A percentile compares a stretch with the other conserved stretches of the same genome.
phyloP scores from a whole-genome alignment of 768 basidiomycete genomes.

The Mycena metata region DNA sequence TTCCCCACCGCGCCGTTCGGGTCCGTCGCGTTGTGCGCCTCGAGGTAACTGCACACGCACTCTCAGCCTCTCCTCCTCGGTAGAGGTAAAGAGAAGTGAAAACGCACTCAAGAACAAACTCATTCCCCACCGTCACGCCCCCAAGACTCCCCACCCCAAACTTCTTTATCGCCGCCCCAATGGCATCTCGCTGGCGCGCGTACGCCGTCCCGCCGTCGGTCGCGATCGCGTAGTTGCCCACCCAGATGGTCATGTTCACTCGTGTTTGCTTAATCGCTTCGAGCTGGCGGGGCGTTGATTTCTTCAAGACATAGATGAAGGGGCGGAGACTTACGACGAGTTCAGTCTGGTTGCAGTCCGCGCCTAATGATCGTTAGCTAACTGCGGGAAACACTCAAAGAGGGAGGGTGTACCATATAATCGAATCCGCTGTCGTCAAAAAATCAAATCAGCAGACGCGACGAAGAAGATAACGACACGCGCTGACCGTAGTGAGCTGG shows the following conservation, averaged over 20 bases:
- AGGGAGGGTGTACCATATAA: slow-evolving; percentile 69
- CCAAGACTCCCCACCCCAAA: slow-evolving; percentile 83
- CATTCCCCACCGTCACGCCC: slow-evolving; percentile 94
- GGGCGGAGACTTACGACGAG: slow-evolving; percentile 66
- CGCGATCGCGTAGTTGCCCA: slow-evolving; percentile 76
- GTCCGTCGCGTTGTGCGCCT: slow-evolving; percentile 59
- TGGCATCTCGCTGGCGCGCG: slow-evolving; percentile 74
- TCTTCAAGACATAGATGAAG: neutral
- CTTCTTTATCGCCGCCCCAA: slow-evolving; percentile 76
- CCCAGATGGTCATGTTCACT: slow-evolving; percentile 84
- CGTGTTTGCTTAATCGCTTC: slow-evolving; percentile 93
- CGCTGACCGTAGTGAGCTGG: slow-evolving; percentile 78
- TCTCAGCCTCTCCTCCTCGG: neutral
- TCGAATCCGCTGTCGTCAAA: slow-evolving; percentile 68
- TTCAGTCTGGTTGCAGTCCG: slow-evolving; percentile 87
- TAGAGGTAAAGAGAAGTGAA: slow-evolving; percentile 4
- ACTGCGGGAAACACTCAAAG: neutral
- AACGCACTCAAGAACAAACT: slow-evolving; percentile 84
- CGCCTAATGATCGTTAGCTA: slow-evolving; percentile 38
- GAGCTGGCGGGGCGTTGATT: slow-evolving; percentile 55
- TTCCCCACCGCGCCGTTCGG: slow-evolving; percentile 74
- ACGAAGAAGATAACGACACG: slow-evolving; percentile 19
- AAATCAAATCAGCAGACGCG: too few species aligned
- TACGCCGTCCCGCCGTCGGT: slow-evolving; percentile 81
- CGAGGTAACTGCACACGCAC: slow-evolving; percentile 65